These are phyloP conservation scores for Coemansia javaensis DNA, from an alignment of 192 early-diverging fungal genomes.

Conservation along the genomic window DNA sequence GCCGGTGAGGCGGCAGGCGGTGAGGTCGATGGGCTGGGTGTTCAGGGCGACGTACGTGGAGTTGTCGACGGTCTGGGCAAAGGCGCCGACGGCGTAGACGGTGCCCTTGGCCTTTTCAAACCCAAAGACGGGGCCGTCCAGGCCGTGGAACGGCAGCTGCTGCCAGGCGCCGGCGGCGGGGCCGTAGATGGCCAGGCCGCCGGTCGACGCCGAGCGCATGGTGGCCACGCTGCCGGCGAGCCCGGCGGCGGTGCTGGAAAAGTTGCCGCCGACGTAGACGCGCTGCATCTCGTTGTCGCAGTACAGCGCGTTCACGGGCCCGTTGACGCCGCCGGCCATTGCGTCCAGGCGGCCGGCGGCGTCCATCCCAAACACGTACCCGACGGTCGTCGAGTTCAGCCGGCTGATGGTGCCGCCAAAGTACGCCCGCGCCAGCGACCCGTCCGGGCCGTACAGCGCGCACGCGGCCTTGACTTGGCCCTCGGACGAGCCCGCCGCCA, in stretches of 20 bases:
- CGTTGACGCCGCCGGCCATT: slow-evolving; percentile 44
- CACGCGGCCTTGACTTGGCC: slow-evolving; percentile 34
- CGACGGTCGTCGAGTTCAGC: slow-evolving; percentile 25
- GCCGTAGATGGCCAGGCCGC: slow-evolving; percentile 29
- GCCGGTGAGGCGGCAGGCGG: slow-evolving; percentile 37
- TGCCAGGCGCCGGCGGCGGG: slow-evolving; percentile 47
- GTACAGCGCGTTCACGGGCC: slow-evolving; percentile 40
- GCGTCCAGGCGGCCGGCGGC: slow-evolving; percentile 15
- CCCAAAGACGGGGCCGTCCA: slow-evolving; percentile 63
- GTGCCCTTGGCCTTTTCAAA: slow-evolving; percentile 52
- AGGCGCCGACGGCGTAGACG: slow-evolving; percentile 65
- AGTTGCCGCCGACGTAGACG: slow-evolving; percentile 52
- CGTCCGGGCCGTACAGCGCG: slow-evolving; percentile 31
- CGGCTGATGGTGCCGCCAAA: slow-evolving; percentile 39
- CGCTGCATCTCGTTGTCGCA: slow-evolving; percentile 34
- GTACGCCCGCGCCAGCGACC: slow-evolving; percentile 20
- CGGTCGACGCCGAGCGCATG: slow-evolving; percentile 23
- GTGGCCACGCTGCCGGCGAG: slow-evolving; percentile 20
- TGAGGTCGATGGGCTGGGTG: slow-evolving; percentile 53
- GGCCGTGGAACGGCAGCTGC: slow-evolving; percentile 59
- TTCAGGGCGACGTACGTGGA: slow-evolving; percentile 44
- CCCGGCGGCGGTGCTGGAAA: slow-evolving; percentile 29
- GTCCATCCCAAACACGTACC: slow-evolving; percentile 37
- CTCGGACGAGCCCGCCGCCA: slow-evolving; percentile 19
- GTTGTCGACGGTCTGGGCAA: slow-evolving; percentile 64